These are phyloP conservation scores for Salvia rosmarinus DNA, from an alignment of 257 asterid species.

Conservation along the genomic window DNA sequence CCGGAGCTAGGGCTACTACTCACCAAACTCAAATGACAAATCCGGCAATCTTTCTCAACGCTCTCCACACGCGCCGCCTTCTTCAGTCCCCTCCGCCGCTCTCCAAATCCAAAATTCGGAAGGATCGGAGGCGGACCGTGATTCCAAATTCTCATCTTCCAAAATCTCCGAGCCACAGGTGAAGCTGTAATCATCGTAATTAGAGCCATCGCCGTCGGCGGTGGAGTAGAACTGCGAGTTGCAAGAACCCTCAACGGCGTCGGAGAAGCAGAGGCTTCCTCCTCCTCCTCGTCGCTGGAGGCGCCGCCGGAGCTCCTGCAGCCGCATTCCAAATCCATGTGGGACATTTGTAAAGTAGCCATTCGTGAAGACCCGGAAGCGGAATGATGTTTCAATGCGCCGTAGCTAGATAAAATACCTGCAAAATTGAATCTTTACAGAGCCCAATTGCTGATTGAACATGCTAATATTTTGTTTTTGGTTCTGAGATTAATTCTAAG, in stretches of 20 bases:
- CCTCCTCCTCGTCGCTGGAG: constrained; percentile 42
- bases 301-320: constrained; percentile 44
- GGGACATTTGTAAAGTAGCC: constrained; percentile 49
- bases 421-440: constrained; percentile 41
- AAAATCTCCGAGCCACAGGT: constrained; percentile 51
- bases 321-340: constrained; percentile 75
- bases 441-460: constrained; percentile 23
- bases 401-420: constrained; percentile 19
- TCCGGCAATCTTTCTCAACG: constrained; percentile 72
- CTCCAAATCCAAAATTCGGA: constrained; percentile 54
- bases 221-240: constrained; percentile 81
- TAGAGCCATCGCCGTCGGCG: constrained; percentile 74
- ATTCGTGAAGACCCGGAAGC: constrained; percentile 34
- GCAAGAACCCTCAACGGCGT: constrained; percentile 71
- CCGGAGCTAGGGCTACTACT: constrained; percentile 63
- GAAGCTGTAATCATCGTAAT: constrained; percentile 50
- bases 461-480: background rate
- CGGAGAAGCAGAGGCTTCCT: constrained; percentile 74
- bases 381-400: background rate
- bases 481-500: constrained; percentile 1
- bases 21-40: constrained; percentile 79
- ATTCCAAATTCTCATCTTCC: constrained; percentile 48
- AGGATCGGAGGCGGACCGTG: constrained; percentile 46
- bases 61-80: constrained; percentile 42
- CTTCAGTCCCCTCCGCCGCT: constrained; percentile 37